Conservation (phyloP, 306 rosid species). For the Dryas alaskensis region DNA sequence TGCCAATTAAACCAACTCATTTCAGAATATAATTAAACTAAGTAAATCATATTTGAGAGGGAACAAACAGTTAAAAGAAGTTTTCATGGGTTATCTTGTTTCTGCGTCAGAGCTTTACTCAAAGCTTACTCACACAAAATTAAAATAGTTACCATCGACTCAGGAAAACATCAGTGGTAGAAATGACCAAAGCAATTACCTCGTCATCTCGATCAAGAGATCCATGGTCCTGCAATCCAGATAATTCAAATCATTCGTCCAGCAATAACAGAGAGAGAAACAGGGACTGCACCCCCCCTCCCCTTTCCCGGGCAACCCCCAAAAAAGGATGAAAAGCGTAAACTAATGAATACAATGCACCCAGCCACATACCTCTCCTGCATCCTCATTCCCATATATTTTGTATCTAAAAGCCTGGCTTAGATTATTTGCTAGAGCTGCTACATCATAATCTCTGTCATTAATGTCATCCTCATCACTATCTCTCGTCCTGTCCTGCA, state of each 20-base stretch:
- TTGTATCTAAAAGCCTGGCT: conserved; percentile 92
- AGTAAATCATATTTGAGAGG: neutral
- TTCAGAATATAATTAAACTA: neutral
- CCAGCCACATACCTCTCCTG: conserved; percentile 69
- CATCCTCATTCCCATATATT: conserved; percentile 88
- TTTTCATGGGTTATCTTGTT: neutral
- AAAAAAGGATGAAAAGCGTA: neutral
- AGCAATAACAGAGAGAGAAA: conserved; percentile 7
- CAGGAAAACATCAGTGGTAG: conserved; percentile 15
- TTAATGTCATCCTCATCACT: conserved; percentile 92
- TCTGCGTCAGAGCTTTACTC: neutral
- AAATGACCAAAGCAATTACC: conserved; percentile 45
- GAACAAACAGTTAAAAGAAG: neutral
- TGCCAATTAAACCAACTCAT: conserved; percentile 16
- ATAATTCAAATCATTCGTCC: conserved; percentile 27
- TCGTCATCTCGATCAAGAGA: conserved; percentile 78
- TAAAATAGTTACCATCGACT: conserved; percentile 1
- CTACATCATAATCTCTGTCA: conserved; percentile 89
- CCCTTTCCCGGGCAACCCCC: neutral
- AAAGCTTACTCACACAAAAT: neutral
- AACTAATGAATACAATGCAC: neutral
- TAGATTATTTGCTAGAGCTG: conserved; percentile 90
- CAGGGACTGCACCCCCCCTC: neutral
- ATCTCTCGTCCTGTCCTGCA: conserved; percentile 94
- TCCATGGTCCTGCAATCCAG: conserved; percentile 70